Percentiles rank a stretch among this genome's conserved stretches.
Evolutionary conservation across 2,329 filamentous ascomycete genomes (phyloP).

Genomic region (Aspergillus intermedius): DNA sequence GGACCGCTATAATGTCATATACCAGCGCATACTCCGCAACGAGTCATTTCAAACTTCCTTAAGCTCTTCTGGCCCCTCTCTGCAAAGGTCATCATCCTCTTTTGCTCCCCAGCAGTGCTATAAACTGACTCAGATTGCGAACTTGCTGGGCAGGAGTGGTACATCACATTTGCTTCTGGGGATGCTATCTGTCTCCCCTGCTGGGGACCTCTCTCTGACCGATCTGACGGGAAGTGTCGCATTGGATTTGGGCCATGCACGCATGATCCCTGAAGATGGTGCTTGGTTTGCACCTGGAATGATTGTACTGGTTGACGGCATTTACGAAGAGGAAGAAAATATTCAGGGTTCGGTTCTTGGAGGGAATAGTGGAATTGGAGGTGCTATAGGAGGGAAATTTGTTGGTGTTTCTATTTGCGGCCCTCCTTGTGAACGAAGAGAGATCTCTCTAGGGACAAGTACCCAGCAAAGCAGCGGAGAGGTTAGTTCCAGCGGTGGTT

Average conservation of each 20-base stretch:
- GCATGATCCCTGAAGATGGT: slow-evolving; percentile 74
- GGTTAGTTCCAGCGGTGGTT: slow-evolving; percentile 61
- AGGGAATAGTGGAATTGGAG: slow-evolving; percentile 74
- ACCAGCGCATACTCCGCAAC: slow-evolving; percentile 86
- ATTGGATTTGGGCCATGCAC: slow-evolving; percentile 73
- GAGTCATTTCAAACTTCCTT: slow-evolving; percentile 87
- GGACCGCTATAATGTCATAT: slow-evolving; percentile 84
- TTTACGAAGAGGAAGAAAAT: slow-evolving; percentile 90
- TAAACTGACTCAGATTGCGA: slow-evolving; percentile 80
- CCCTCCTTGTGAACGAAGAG: slow-evolving; percentile 80
- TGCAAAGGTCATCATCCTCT: slow-evolving; percentile 55
- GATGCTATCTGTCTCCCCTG: slow-evolving; percentile 71
- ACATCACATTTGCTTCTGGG: slow-evolving; percentile 81
- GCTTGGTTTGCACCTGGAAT: slow-evolving; percentile 94
- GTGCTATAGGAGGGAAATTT: slow-evolving; percentile 86
- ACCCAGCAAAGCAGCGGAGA: slow-evolving; percentile 35
- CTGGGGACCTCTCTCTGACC: slow-evolving; percentile 72
- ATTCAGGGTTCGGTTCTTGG: slow-evolving; percentile 60
- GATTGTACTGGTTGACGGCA: slow-evolving; percentile 88
- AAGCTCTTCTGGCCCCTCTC: slow-evolving; percentile 51
- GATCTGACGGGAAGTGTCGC: slow-evolving; percentile 84
- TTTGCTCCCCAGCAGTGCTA: slow-evolving; percentile 59
- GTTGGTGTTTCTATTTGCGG: slow-evolving; percentile 85
- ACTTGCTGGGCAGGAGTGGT: slow-evolving; percentile 69
- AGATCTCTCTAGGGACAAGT: slow-evolving; percentile 67